Conservation (phyloP, 1,284 basidiomycete species). For the Sanghuangporus sanghuang region DNA sequence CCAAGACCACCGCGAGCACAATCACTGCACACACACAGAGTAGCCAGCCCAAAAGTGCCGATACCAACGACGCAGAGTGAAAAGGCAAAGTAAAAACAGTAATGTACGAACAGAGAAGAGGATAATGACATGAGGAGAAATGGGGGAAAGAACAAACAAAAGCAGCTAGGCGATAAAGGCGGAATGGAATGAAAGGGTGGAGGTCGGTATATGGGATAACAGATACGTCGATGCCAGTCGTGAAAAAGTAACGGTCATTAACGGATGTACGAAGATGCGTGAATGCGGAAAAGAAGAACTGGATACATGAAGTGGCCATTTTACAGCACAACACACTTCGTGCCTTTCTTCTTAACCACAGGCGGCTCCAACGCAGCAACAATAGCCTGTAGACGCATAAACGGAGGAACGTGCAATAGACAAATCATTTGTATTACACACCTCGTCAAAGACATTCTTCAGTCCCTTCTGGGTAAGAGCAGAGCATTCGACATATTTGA, state of each 20-base stretch:
- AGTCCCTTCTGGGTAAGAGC: slow-evolving; percentile 98
- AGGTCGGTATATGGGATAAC: slow-evolving; percentile 16
- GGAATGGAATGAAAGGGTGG: neutral
- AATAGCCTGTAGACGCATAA: slow-evolving; percentile 66
- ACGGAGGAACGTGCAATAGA: slow-evolving; percentile 17
- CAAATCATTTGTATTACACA: slow-evolving; percentile 35
- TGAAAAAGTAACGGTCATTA: slow-evolving; percentile 11
- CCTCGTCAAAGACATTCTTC: slow-evolving; percentile 99
- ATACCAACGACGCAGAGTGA: slow-evolving; percentile 2
- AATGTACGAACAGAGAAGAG: slow-evolving; percentile 13
- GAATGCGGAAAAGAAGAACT: neutral
- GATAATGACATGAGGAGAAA: neutral
- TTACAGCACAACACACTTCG: slow-evolving; percentile 84
- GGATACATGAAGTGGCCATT: neutral
- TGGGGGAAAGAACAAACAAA: neutral
- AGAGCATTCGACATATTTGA: slow-evolving; percentile 99
- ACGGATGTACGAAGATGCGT: slow-evolving; percentile 1
- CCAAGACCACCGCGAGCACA: neutral
- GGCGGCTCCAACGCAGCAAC: slow-evolving; percentile 98
- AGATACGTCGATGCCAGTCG: slow-evolving; percentile 19
- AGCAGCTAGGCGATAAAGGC: neutral
- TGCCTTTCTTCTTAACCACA: slow-evolving; percentile 72
- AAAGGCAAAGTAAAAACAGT: slow-evolving; percentile 4
- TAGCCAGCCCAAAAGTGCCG: neutral
- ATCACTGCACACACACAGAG: neutral